Percentiles rank a stretch among this genome's conserved stretches.
These are phyloP conservation scores for Cupressus sempervirens DNA, from an alignment of 75 land plant genomes.

Conservation along the genomic window DNA sequence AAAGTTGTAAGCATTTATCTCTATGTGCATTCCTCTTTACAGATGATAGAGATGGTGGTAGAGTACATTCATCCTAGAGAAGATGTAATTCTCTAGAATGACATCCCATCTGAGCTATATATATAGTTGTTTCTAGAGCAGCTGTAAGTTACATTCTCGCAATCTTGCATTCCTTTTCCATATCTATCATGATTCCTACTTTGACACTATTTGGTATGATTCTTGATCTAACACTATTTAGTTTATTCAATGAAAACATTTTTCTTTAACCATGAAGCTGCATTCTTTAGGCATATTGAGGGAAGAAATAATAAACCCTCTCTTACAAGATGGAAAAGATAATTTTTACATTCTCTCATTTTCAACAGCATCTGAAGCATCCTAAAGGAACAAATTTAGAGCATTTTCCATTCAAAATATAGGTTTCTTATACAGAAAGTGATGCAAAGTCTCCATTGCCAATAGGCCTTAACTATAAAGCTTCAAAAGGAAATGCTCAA, in stretches of 20 bases:
- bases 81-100: slow-evolving; percentile 32
- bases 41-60: slow-evolving; percentile 39
- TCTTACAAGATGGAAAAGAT: no score
- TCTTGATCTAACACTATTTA: neutral
- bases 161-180: no score
- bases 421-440: no score
- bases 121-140: slow-evolving; percentile 26
- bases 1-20: no score
- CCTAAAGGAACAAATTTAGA: neutral
- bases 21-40: neutral
- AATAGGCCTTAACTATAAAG: neutral
- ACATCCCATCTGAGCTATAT: slow-evolving; percentile 28
- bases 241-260: no score
- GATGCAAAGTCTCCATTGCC: neutral
- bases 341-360: no score
- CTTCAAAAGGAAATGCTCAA: neutral
- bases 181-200: no score
- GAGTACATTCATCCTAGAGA: slow-evolving; percentile 35
- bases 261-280: no score
- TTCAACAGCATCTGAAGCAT: neutral
- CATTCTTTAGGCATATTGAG: no score
- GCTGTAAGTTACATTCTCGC: slow-evolving; percentile 6
- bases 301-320: no score
- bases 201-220: neutral
- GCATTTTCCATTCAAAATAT: no score